phyloP scores from a whole-genome alignment of 805 yeast species.

The Saccharomycopsis babjevae region DNA sequence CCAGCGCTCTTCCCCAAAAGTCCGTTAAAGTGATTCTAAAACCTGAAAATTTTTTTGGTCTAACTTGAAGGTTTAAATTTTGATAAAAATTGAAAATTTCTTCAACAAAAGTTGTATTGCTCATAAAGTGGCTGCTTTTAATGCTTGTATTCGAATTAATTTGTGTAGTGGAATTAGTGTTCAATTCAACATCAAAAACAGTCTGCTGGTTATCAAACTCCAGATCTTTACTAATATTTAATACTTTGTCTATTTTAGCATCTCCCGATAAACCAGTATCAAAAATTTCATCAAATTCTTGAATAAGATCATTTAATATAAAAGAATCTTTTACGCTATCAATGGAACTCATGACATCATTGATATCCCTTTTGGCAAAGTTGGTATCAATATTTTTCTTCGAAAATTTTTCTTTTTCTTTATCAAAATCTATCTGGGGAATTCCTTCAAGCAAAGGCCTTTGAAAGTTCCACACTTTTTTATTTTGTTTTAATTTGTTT shows the following conservation, averaged over 20 bases:
- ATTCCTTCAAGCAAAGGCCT: constrained; percentile 42
- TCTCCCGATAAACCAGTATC: neutral
- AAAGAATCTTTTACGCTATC: constrained; percentile 52
- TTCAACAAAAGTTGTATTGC: neutral
- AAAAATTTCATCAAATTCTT: neutral
- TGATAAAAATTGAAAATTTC: constrained; percentile 35
- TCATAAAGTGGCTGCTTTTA: neutral
- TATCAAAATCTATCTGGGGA: constrained; percentile 39
- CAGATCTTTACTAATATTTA: neutral
- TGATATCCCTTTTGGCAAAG: constrained; percentile 19
- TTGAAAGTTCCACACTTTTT: constrained; percentile 30
- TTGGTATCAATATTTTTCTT: neutral
- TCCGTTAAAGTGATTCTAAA: constrained; percentile 52
- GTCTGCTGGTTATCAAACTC: neutral
- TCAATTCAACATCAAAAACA: neutral
- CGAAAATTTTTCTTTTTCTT: constrained; percentile 8
- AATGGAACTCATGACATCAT: neutral
- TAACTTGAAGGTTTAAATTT: constrained; percentile 42
- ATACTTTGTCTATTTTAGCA: neutral
- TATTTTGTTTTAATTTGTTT: constrained; percentile 39
- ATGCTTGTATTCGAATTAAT: neutral
- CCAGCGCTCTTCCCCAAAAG: constrained; percentile 58
- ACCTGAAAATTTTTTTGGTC: constrained; percentile 42
- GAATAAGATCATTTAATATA: constrained; percentile 6
- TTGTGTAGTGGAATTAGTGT: neutral